Evolutionary conservation across 148 eudicot genomes (phyloP), one percentile per base, ranked within the genome.

Genomic region (Camellia lanceoleosa): DNA sequence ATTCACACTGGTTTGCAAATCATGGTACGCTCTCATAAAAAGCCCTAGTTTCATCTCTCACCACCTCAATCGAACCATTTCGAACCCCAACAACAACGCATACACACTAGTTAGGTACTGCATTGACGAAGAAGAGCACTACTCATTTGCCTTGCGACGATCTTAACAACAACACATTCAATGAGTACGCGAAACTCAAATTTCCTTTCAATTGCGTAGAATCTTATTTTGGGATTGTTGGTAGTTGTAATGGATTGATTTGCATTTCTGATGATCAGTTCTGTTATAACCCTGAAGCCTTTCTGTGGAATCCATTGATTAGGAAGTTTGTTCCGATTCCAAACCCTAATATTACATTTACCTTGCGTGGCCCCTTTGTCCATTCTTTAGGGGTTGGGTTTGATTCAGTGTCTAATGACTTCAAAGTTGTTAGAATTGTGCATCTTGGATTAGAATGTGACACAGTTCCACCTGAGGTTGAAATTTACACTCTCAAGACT

Each of bases 251-350:
- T 80, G 77, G 82, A 15, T 64, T 80, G 1, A 7, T 80, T 18
- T 80, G 82, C 16, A 49, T 80, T 56, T 19, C 76, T 20, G 54
- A 69, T 44, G 73, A 69, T 69, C 6, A 46, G 8, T 44, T 14
- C 7, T 3, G 8, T 11, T 18, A 20, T 9, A 15, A 20, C 16
- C 16, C 61, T 7, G 10, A 3, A 5, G 7, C 59, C 0, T 71
- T 42, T 56, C 61, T 80, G 5, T 80, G 77, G 82, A 80, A 72
- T 46, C 82, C 82, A 23, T 68, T 61, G 3, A 80, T 80, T 41
- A 59, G 77, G 41, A 80, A 63, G 65, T 71, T 1, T 44, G 4
- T 71, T 1, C 4, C 11, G 10, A 18, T 80, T 42, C 82, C 82
- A 46, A 1, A 0, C 8, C 71, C 77, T 1, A 47, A 46, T 19